These are phyloP conservation scores for Scytalidium lignicola DNA, from an alignment of 2,329 filamentous ascomycete species.

Conservation along the genomic window DNA sequence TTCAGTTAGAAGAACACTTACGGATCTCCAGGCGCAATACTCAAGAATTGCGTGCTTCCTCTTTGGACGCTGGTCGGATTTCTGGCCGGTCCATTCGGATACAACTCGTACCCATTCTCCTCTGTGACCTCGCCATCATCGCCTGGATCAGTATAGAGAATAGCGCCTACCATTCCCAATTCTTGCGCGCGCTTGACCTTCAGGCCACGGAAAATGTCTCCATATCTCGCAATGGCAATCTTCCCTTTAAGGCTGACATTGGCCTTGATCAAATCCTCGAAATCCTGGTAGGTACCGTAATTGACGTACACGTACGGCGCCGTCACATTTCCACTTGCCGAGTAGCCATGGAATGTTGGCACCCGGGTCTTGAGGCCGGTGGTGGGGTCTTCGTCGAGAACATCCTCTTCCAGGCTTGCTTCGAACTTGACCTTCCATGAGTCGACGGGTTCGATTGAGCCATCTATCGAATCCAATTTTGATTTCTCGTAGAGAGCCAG, in stretches of 20 bases:
- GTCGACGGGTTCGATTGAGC: constrained; percentile 40
- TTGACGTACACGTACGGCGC: constrained; percentile 84
- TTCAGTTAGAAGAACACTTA: constrained; percentile 41
- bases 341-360: constrained; percentile 93
- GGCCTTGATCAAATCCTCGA: constrained; percentile 70
- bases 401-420: constrained; percentile 77
- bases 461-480: constrained; percentile 41
- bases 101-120: constrained; percentile 70
- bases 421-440: constrained; percentile 67
- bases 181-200: constrained; percentile 93
- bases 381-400: constrained; percentile 77
- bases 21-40: constrained; percentile 66
- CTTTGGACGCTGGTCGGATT: constrained; percentile 87
- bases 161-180: constrained; percentile 77
- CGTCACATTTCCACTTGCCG: constrained; percentile 86
- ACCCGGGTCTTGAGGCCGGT: constrained; percentile 67
- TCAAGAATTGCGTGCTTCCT: constrained; percentile 79
- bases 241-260: constrained; percentile 76
- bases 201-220: constrained; percentile 78
- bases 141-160: constrained; percentile 85
- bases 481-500: constrained; percentile 58
- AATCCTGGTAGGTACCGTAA: constrained; percentile 83
- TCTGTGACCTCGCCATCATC: constrained; percentile 81
- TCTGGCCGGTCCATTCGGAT: constrained; percentile 81
- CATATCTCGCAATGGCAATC: constrained; percentile 83